phyloP scores from a whole-genome alignment of 805 yeast species.

The Wilhelminamyces savonicus region DNA sequence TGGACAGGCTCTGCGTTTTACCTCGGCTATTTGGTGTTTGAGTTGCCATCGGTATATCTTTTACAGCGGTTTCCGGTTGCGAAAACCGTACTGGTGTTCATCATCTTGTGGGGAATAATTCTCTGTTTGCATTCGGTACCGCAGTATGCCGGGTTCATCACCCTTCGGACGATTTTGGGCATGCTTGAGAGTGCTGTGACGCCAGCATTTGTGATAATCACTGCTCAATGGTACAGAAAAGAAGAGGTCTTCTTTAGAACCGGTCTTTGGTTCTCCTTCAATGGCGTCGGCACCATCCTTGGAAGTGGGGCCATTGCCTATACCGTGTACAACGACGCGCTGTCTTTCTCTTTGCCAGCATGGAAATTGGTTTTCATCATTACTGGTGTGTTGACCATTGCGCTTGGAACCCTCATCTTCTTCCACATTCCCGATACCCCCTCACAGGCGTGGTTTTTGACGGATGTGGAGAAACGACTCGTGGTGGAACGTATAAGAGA shows the following conservation, averaged over 20 bases:
- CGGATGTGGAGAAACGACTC: slow-evolving; percentile 38
- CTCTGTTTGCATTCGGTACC: slow-evolving; percentile 50
- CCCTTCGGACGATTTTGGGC: slow-evolving; percentile 46
- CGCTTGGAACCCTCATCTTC: slow-evolving; percentile 41
- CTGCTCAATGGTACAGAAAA: slow-evolving; percentile 52
- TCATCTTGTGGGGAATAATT: slow-evolving; percentile 60
- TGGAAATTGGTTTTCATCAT: slow-evolving; percentile 42
- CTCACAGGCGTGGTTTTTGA: slow-evolving; percentile 35
- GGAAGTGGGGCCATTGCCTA: slow-evolving; percentile 50
- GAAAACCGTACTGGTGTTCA: slow-evolving; percentile 40
- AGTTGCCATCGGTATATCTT: slow-evolving; percentile 39
- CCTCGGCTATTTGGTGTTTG: slow-evolving; percentile 44
- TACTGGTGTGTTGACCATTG: slow-evolving; percentile 36
- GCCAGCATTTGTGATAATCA: slow-evolving; percentile 52
- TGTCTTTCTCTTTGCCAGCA: slow-evolving; percentile 11
- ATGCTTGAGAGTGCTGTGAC: slow-evolving; percentile 47
- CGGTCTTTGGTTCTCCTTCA: slow-evolving; percentile 29
- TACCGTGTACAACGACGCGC: slow-evolving; percentile 37
- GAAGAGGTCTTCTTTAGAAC: slow-evolving; percentile 31
- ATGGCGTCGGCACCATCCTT: slow-evolving; percentile 31
- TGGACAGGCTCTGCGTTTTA: slow-evolving; percentile 17
- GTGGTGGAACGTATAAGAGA: slow-evolving; percentile 47
- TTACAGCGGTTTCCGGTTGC: slow-evolving; percentile 56
- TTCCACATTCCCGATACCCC: slow-evolving; percentile 56
- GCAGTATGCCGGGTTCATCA: slow-evolving; percentile 38